Percentiles rank a stretch among this genome's conserved stretches.
phyloP scores from a whole-genome alignment of 2,329 filamentous ascomycete genomes.

The Pseudogymnoascus verrucosus region DNA sequence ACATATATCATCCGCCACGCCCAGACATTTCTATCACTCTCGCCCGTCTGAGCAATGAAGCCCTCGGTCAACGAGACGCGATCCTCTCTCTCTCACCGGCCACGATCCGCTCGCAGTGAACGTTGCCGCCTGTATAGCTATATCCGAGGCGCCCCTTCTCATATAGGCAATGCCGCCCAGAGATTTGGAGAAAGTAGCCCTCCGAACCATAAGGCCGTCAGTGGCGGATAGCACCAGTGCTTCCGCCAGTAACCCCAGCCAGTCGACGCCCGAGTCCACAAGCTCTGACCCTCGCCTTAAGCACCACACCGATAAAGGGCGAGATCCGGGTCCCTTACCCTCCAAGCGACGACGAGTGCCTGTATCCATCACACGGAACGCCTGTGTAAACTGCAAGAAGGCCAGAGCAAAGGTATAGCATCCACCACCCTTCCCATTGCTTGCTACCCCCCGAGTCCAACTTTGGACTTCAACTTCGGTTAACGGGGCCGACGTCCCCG shows the following conservation, averaged over 20 bases:
- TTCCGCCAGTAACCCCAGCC: slow-evolving; percentile 20
- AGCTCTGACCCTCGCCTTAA: slow-evolving; percentile 20
- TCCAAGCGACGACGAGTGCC: slow-evolving; percentile 27
- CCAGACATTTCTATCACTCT: background rate
- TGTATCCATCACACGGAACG: slow-evolving; percentile 29
- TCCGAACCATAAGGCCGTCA: slow-evolving; percentile 1
- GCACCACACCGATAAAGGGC: slow-evolving; percentile 17
- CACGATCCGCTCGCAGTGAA: background rate
- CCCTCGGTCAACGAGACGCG: background rate
- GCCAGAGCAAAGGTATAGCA: slow-evolving; percentile 29
- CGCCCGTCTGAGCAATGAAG: background rate
- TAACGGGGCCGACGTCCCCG: background rate
- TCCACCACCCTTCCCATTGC: background rate
- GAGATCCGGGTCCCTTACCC: slow-evolving; percentile 9
- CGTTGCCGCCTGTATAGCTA: background rate
- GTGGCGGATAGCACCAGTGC: slow-evolving; percentile 16
- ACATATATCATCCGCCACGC: background rate
- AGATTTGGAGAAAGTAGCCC: background rate
- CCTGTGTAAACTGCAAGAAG: slow-evolving; percentile 30
- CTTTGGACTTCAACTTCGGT: background rate
- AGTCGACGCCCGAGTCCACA: slow-evolving; percentile 22
- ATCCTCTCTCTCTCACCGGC: background rate
- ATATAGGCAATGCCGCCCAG: background rate
- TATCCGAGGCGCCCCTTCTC: background rate
- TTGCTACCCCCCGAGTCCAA: background rate